phyloP scores from a whole-genome alignment of 2,329 filamentous ascomycete genomes.

The Dothideomycetes sp. region DNA sequence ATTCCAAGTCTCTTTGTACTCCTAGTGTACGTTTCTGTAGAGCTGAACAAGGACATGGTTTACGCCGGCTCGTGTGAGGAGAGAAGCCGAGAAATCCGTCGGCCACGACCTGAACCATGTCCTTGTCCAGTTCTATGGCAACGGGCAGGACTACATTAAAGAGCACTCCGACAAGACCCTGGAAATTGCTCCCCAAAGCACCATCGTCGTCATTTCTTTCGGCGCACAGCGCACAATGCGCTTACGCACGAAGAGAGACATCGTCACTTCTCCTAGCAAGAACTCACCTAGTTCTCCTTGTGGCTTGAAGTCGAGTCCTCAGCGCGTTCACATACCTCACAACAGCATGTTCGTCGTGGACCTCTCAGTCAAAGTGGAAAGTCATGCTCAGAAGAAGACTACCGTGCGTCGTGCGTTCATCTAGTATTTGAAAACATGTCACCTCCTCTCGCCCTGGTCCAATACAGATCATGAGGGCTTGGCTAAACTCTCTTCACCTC shows the following conservation, averaged over 20 bases:
- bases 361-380: no score
- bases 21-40: no score
- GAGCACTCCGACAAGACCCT: conserved; percentile 97
- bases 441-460: neutral
- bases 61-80: conserved; percentile 54
- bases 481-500: no score
- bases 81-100: conserved; percentile 57
- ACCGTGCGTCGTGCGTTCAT: neutral
- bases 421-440: neutral
- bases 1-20: no score
- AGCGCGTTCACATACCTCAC: conserved; percentile 68
- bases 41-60: no score
- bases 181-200: conserved; percentile 71
- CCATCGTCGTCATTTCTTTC: conserved; percentile 87
- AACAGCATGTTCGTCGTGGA: conserved; percentile 84
- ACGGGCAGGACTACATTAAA: conserved; percentile 80
- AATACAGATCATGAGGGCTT: no score
- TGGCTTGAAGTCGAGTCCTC: conserved; percentile 30
- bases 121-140: conserved; percentile 83
- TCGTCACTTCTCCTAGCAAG: conserved; percentile 28
- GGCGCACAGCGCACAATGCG: conserved; percentile 86
- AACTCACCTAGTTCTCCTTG: neutral
- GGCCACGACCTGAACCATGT: conserved; percentile 83
- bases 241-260: conserved; percentile 76
- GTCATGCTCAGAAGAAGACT: no score